These are phyloP conservation scores for Amanita subjunquillea DNA, from an alignment of 768 basidiomycete genomes.

Conservation along the genomic window DNA sequence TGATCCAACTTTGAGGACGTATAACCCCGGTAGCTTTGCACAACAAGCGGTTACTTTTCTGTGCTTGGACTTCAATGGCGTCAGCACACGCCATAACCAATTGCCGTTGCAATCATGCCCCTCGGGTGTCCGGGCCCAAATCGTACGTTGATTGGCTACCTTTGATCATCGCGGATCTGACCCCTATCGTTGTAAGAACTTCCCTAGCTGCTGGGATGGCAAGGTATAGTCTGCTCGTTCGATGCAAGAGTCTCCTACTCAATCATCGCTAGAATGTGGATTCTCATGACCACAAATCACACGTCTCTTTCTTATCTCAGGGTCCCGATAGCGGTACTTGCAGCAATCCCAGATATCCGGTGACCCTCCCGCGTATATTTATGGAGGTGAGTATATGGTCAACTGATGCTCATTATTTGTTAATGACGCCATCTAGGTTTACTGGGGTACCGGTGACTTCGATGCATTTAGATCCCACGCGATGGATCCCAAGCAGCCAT, in stretches of 20 bases:
- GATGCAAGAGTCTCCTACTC: background rate
- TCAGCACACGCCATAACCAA: constrained; percentile 25
- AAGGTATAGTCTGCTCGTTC: constrained; percentile 20
- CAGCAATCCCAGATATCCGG: constrained; percentile 33
- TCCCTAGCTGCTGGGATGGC: constrained; percentile 49
- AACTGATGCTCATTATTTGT: background rate
- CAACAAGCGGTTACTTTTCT: constrained; percentile 39
- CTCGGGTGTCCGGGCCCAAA: constrained; percentile 38
- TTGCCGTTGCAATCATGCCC: constrained; percentile 31
- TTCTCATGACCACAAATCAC: constrained; percentile 41
- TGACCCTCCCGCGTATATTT: constrained; percentile 38
- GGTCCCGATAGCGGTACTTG: constrained; percentile 42
- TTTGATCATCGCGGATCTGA: background rate
- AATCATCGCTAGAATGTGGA: constrained; percentile 25
- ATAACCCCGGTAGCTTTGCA: constrained; percentile 30
- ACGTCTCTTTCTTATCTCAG: constrained; percentile 34
- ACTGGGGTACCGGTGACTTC: constrained; percentile 30
- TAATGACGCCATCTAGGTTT: constrained; percentile 22
- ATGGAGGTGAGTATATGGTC: constrained; percentile 28
- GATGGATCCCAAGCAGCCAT: constrained; percentile 37
- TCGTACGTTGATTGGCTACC: constrained; percentile 22
- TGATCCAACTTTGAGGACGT: constrained; percentile 33
- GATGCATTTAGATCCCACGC: constrained; percentile 27
- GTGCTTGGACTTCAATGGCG: constrained; percentile 36
- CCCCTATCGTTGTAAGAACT: constrained; percentile 23